Conservation (phyloP, 768 basidiomycete genomes). For the Podaxis carcinomalis region DNA sequence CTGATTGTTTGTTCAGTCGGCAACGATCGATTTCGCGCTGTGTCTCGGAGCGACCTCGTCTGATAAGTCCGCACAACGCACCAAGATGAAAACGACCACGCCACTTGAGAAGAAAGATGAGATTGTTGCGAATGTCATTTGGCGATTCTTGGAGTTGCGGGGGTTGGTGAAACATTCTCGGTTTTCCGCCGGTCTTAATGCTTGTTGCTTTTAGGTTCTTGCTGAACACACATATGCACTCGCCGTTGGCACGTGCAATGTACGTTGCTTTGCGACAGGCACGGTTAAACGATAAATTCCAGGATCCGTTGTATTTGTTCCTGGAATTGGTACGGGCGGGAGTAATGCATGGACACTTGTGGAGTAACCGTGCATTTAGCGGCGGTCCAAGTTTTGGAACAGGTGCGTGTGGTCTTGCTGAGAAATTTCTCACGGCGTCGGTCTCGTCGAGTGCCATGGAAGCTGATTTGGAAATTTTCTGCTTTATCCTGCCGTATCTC, state of each 20-base stretch:
- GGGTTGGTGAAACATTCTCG: slow-evolving; percentile 55
- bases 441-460: slow-evolving; percentile 3
- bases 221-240: slow-evolving; percentile 83
- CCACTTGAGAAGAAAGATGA: slow-evolving; percentile 97
- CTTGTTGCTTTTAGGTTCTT: slow-evolving; percentile 61
- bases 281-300: slow-evolving; percentile 95
- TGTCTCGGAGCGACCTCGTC: slow-evolving; percentile 88
- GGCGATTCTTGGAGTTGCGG: slow-evolving; percentile 94
- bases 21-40: slow-evolving; percentile 94
- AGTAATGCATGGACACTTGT: slow-evolving; percentile 91
- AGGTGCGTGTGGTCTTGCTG: slow-evolving; percentile 45
- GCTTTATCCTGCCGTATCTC: neutral
- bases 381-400: slow-evolving; percentile 94
- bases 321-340: slow-evolving; percentile 95
- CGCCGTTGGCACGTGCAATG: slow-evolving; percentile 88
- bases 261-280: slow-evolving; percentile 73
- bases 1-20: slow-evolving; percentile 53
- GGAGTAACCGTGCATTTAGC: slow-evolving; percentile 84
- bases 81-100: slow-evolving; percentile 58
- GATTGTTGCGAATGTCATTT: slow-evolving; percentile 95
- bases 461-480: slow-evolving; percentile 9
- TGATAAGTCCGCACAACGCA: slow-evolving; percentile 78
- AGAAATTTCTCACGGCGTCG: slow-evolving; percentile 4
- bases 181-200: slow-evolving; percentile 10
- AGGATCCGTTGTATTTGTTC: slow-evolving; percentile 92